Conservation (phyloP, 352 stramenopile species). For the Elongisporangium undulatum region DNA sequence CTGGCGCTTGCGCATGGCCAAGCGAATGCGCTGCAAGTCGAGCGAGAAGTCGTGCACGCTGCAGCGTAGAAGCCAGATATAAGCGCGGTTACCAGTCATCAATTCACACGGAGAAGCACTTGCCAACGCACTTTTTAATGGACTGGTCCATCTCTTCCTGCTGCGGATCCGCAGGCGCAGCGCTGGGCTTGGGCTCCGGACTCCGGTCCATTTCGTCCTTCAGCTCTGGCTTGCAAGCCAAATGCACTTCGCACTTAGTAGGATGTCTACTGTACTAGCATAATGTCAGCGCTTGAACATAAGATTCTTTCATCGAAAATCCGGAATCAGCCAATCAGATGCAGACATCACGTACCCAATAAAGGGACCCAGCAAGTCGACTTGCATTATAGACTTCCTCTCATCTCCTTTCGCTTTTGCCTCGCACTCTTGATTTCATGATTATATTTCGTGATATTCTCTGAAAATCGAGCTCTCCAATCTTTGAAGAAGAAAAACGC, state of each 20-base stretch:
- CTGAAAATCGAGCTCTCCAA: not conserved
- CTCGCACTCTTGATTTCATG: not conserved
- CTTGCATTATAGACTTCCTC: too few species aligned
- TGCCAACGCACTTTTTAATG: not conserved
- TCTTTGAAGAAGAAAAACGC: not conserved
- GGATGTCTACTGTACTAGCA: not conserved
- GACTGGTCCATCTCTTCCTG: constrained; percentile 1
- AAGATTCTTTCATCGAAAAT: not conserved
- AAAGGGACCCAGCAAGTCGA: too few species aligned
- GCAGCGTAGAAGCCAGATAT: too few species aligned
- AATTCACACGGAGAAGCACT: not conserved
- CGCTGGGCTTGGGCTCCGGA: not conserved
- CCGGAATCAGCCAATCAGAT: not conserved
- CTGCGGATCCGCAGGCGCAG: not conserved
- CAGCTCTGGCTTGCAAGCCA: not conserved
- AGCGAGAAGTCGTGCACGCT: constrained; percentile 31
- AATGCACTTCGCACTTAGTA: not conserved
- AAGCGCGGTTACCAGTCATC: not conserved
- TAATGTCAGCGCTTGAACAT: not conserved
- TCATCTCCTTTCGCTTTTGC: not conserved
- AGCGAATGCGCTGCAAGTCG: constrained; percentile 26
- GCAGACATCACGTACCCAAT: not conserved
- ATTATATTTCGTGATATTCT: not conserved
- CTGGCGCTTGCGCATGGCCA: constrained; percentile 16
- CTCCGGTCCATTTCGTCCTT: not conserved